Percentiles rank a stretch among this genome's conserved stretches.
Evolutionary conservation across 2,329 filamentous ascomycete species (phyloP).

Genomic region (Talaromyces funiculosus): DNA sequence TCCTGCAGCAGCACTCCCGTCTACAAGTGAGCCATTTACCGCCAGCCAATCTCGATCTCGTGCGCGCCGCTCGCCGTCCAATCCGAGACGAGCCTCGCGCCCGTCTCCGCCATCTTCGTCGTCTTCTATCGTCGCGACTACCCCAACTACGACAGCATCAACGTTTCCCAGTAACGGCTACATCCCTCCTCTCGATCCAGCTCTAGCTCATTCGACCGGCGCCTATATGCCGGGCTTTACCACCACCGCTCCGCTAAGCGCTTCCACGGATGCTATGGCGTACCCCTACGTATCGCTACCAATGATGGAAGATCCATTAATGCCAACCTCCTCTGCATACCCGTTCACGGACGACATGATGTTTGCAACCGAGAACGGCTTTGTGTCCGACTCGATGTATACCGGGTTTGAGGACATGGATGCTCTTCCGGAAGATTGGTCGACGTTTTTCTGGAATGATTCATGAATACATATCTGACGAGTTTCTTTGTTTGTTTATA

Average conservation of each 20-base stretch:
- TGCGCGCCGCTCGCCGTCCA: not conserved
- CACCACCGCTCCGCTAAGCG: not conserved
- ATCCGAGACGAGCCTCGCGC: constrained; percentile 2
- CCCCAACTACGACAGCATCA: not conserved
- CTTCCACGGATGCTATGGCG: not conserved
- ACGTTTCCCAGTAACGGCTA: not conserved
- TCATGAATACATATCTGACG: constrained; percentile 3
- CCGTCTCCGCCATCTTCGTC: constrained; percentile 4
- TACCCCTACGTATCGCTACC: constrained; percentile 13
- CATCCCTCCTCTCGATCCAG: not conserved
- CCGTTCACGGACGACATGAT: constrained; percentile 10
- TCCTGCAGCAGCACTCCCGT: constrained; percentile 17
- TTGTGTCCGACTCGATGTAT: constrained; percentile 12
- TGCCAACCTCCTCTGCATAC: constrained; percentile 7
- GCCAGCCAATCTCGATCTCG: constrained; percentile 8
- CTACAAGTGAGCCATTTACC: constrained; percentile 12
- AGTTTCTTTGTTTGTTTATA: not conserved
- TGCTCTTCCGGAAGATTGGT: constrained; percentile 45
- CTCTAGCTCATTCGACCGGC: not conserved
- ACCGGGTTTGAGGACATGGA: constrained; percentile 23
- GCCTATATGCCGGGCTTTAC: not conserved
- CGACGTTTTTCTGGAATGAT: constrained; percentile 29
- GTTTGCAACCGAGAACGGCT: constrained; percentile 12
- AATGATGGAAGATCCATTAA: constrained; percentile 10
- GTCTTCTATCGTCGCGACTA: not conserved